Evolutionary conservation across 2,329 filamentous ascomycete species (phyloP), one percentile per base, ranked within the genome.

Genomic region (Colletotrichum truncatum): DNA sequence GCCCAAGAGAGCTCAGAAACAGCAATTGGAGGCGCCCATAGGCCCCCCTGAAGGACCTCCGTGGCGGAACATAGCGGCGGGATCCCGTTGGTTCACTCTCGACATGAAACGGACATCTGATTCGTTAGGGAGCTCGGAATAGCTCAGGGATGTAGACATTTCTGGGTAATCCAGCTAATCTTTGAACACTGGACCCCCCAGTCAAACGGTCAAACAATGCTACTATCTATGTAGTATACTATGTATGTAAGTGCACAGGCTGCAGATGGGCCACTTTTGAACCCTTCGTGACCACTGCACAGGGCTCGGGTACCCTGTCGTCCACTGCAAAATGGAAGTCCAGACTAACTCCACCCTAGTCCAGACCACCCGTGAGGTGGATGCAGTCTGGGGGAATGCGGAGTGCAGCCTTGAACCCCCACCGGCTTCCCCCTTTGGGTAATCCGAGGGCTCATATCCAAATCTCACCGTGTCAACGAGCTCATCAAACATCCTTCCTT

Each of bases 381-480:
- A 52, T 16, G n/a, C 23, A 49, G 43, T 56, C 53, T 56, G 53
- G 36, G 46, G 43, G 38, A 65, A 65, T 62, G 62, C 57, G 57
- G 62, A 62, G 62, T 65, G 41, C 62, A 54, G 56, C 16, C 54
- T 23, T 6, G 25, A 56, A 28, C 30, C 45, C 25, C 57, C 49
- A 41, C 21, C 62, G 62, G 63, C 4, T 62, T 66, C 5, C 63
- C 51, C 21, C 5, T 62, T 62, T 45, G 4, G 57, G 63, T 12
- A 66, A 66, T 63, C 63, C 63, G 63, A 66, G 63, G 10, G 45
- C 34, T 55, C 67, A 56, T 59, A 46, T 64, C 66, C 67, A 70
- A 68, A 59, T 65, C 64, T 68, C 72, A 70, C 70, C 68, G 70
- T 69, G 64, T 67, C 73, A 68, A 74, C 74, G 70, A 74, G 34